These are phyloP conservation scores for Penicillium digitatum DNA, from an alignment of 2,329 filamentous ascomycete genomes.

Conservation along the genomic window DNA sequence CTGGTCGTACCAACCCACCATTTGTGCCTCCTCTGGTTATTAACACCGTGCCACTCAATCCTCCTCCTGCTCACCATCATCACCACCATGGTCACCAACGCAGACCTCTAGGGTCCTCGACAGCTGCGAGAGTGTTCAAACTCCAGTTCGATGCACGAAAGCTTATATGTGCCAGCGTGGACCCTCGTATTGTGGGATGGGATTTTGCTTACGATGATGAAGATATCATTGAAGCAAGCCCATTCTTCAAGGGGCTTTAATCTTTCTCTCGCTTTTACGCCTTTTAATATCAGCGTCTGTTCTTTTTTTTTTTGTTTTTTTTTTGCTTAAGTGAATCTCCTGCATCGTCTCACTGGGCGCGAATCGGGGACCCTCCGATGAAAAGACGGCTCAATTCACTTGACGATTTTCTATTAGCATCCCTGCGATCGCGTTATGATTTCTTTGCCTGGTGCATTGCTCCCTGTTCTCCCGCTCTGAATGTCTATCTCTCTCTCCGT, in stretches of 20 bases:
- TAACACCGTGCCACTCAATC: slow-evolving; percentile 2
- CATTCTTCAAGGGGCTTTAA: slow-evolving; percentile 63
- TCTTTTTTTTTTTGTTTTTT: background rate
- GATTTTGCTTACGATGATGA: slow-evolving; percentile 88
- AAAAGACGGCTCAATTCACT: background rate
- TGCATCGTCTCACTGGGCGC: background rate
- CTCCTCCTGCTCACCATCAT: slow-evolving; percentile 12
- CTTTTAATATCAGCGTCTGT: background rate
- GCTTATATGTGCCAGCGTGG: slow-evolving; percentile 92
- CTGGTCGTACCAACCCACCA: slow-evolving; percentile 1
- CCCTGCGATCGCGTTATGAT: background rate
- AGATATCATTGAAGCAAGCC: slow-evolving; percentile 71
- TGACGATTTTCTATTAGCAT: slow-evolving; percentile 3
- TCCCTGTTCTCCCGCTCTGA: background rate
- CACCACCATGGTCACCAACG: slow-evolving; percentile 20
- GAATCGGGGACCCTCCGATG: background rate
- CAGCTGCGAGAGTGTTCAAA: slow-evolving; percentile 76
- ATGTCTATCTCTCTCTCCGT: background rate
- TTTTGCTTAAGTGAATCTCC: background rate
- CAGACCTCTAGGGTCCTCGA: slow-evolving; percentile 13
- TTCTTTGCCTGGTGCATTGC: background rate
- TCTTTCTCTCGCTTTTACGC: background rate
- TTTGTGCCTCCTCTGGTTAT: background rate
- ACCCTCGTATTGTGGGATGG: slow-evolving; percentile 90
- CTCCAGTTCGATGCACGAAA: slow-evolving; percentile 90